A percentile compares a stretch with the other conserved stretches of the same genome.
phyloP scores from a whole-genome alignment of 768 basidiomycete genomes.

The Lanmaoa pseudosensibilis region DNA sequence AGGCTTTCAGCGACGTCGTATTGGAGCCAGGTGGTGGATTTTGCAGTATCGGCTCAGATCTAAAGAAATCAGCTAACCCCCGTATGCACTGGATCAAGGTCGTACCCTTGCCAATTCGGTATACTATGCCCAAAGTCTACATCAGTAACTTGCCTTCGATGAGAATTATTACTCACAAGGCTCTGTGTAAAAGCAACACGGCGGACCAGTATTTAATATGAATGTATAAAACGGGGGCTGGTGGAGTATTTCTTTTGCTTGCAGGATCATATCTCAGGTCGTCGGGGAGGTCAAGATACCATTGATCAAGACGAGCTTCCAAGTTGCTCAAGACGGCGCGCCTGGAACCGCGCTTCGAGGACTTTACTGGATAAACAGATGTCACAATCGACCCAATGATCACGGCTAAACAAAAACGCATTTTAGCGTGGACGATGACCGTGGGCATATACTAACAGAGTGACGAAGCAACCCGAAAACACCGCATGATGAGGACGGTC shows the following conservation, averaged over 20 bases:
- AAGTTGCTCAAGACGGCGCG: slow-evolving; percentile 51
- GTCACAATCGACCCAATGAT: slow-evolving; percentile 69
- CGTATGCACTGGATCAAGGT: background rate
- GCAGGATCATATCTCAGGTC: slow-evolving; percentile 58
- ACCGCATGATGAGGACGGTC: slow-evolving; percentile 47
- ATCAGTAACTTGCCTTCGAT: slow-evolving; percentile 8
- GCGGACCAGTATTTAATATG: slow-evolving; percentile 78
- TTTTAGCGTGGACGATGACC: slow-evolving; percentile 3
- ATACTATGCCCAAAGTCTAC: slow-evolving; percentile 44
- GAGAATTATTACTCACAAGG: slow-evolving; percentile 58
- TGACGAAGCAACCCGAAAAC: slow-evolving; percentile 54
- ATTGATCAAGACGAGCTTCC: slow-evolving; percentile 70
- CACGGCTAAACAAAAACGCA: slow-evolving; percentile 46
- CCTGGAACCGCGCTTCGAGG: slow-evolving; percentile 44
- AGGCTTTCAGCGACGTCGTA: slow-evolving; percentile 59
- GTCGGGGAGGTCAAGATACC: slow-evolving; percentile 70
- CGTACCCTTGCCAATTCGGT: slow-evolving; percentile 69
- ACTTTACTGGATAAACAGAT: slow-evolving; percentile 67
- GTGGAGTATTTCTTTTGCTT: slow-evolving; percentile 52
- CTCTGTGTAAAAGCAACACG: slow-evolving; percentile 71
- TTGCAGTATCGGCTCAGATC: slow-evolving; percentile 44
- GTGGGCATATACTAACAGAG: slow-evolving; percentile 48
- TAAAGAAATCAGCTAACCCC: slow-evolving; percentile 18
- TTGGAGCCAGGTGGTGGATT: slow-evolving; percentile 40
- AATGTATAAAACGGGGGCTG: slow-evolving; percentile 65